Evolutionary conservation across 2,329 filamentous ascomycete species (phyloP), one percentile per base, ranked within the genome.

Genomic region (Geoglossum cookeanum): DNA sequence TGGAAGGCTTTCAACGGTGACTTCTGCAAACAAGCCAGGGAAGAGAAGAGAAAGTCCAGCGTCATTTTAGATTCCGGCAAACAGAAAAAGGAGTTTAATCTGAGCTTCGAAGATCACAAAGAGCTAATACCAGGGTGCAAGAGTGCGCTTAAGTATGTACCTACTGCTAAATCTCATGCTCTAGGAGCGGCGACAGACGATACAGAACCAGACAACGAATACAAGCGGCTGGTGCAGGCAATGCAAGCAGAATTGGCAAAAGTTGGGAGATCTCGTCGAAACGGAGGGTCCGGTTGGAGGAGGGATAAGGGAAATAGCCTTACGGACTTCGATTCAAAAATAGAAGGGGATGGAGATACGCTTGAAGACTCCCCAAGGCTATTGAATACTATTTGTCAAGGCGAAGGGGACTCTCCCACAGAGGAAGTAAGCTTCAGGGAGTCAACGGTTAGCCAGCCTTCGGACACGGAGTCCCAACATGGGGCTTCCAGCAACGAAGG

Each of bases 1-100:
- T 94, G 88, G 89, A 77, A 84, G 62, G 74, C 73, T n/a, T 87
- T 88, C 60, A 74, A 78, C 60, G 69, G 73, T 61, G 54, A 55
- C 68, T 37, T 60, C 1, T 32, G 57, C 3, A 52, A 61, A 51
- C 51, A 35, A 4, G 52, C n/a, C 13, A 22, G 27, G 3, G n/a
- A 55, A 2, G 27, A 45, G 8, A 55, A 37, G 27, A 3, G 13
- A 9, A 55, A 55, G 13, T 44, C 54, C n/a, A 27, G n/a, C 9
- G n/a, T n/a, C 32, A n/a, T 9, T n/a, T 15, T 8, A 13, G n/a
- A 44, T 33, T n/a, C 54, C 8, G n/a, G 15, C 2, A 11, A 17
- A 48, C 15, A 35, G 37, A 47, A 55, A 29, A 5, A n/a, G 4
- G 42, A 13, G 4, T 57, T 32, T 5, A 63, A 64, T 8, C 62